These are phyloP conservation scores for Coprinopsis cinerea DNA, from an alignment of 768 basidiomycete species.

Conservation along the genomic window DNA sequence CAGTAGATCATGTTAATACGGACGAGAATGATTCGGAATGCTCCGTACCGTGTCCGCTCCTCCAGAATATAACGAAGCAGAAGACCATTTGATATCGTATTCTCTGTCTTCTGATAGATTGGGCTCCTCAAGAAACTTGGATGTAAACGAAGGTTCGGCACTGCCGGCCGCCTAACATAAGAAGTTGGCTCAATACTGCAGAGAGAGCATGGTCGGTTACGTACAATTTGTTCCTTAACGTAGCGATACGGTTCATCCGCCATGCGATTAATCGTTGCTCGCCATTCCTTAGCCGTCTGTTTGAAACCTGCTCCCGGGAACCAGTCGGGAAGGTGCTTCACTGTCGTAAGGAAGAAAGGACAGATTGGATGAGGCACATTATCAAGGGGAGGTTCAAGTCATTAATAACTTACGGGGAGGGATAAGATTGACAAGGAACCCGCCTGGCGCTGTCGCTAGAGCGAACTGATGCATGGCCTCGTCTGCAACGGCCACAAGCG, in stretches of 20 bases:
- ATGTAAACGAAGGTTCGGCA: constrained; percentile 30
- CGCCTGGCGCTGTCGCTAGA: constrained; percentile 35
- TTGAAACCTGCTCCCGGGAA: constrained; percentile 55
- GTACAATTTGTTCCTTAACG: constrained; percentile 42
- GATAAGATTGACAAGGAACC: constrained; percentile 44
- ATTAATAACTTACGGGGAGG: constrained; percentile 32
- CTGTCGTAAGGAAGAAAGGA: too few species aligned
- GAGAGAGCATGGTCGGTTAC: constrained; percentile 4
- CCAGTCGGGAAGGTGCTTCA: constrained; percentile 47
- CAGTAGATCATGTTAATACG: background rate
- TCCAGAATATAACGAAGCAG: constrained; percentile 43
- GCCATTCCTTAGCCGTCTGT: constrained; percentile 39
- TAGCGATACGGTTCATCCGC: constrained; percentile 39
- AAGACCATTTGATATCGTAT: constrained; percentile 37
- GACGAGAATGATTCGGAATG: background rate
- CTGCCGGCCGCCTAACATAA: constrained; percentile 20
- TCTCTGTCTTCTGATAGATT: constrained; percentile 26
- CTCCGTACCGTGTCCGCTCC: constrained; percentile 35
- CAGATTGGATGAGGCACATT: background rate
- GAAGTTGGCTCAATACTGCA: background rate
- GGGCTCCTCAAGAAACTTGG: constrained; percentile 26
- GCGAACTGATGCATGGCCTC: constrained; percentile 33
- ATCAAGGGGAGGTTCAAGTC: background rate
- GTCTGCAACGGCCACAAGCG: constrained; percentile 34
- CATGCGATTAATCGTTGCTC: constrained; percentile 35